Evolutionary conservation across 2,329 filamentous ascomycete species (phyloP), one percentile per base, ranked within the genome.

Genomic region (Diaporthe longicolla): DNA sequence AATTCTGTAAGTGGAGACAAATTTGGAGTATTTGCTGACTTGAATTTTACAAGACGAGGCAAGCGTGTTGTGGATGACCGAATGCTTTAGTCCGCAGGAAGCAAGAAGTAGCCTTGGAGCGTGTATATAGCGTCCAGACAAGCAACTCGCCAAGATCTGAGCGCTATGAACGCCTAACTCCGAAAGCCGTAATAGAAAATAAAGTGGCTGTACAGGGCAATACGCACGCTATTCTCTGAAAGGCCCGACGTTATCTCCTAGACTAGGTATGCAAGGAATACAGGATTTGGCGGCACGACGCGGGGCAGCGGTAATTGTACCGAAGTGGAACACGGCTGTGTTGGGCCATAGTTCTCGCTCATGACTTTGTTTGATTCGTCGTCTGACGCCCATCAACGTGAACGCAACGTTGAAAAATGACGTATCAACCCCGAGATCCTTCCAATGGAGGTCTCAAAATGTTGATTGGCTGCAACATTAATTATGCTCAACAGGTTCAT

Each of bases 191-290:
- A 11, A n/a, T n/a, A 58, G 4, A 19, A 35, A 37, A 37, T 19
- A 58, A 58, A 15, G 11, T 37, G 19, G 10, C 2, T n/a, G 10
- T 58, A 58, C 55, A 35, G 35, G 55, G 29, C 21, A n/a, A 15
- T 35, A 19, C 1, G 32, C 8, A 32, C 5, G 29, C 29, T 58
- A 29, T 37, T 37, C 29, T 37, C 4, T 5, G 21, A 21, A 58
- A 32, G 29, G 24, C 35, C 55, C 32, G 55, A 58, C 52, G 26
- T 32, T 55, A 55, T 58, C 29, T 58, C 55, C 55, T 58, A 58
- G 10, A n/a, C 54, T 37, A 4, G 19, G 52, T 19, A 37, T 40
- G 7, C 17, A 40, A 32, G 37, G 10, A 58, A 35, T 57, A 29
- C 54, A 57, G 54, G 21, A 32, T 19, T 29, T 9, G 55, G 29